Evolutionary conservation across 192 early-diverging fungal species (phyloP).

Genomic region (Gorgonomyces haynaldii): DNA sequence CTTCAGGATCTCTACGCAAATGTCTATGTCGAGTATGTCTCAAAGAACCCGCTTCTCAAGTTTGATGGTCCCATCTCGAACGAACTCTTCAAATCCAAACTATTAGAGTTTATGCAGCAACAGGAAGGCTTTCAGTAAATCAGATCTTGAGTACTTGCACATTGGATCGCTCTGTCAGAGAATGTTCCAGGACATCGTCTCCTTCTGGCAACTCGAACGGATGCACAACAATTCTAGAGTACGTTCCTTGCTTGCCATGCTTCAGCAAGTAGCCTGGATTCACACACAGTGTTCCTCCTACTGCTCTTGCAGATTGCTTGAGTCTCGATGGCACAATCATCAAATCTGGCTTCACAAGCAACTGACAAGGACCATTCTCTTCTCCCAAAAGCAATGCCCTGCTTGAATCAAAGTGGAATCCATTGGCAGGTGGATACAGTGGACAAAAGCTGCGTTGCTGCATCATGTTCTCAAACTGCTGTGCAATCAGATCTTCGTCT

Average conservation of each 20-base stretch:
- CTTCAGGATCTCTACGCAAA: not conserved
- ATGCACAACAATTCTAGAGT: constrained; percentile 61
- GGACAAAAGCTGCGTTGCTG: constrained; percentile 80
- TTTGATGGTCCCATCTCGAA: constrained; percentile 35
- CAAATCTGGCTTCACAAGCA: constrained; percentile 68
- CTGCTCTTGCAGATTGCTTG: constrained; percentile 55
- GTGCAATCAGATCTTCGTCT: constrained; percentile 50
- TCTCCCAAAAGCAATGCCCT: constrained; percentile 18
- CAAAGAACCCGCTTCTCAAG: constrained; percentile 71
- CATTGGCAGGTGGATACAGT: constrained; percentile 52
- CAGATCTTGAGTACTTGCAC: not conserved
- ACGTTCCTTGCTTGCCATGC: constrained; percentile 66
- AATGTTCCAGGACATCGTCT: not conserved
- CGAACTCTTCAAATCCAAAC: constrained; percentile 25
- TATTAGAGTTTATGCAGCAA: constrained; percentile 25
- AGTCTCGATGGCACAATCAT: constrained; percentile 66
- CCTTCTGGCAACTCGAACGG: constrained; percentile 37
- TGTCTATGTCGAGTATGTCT: constrained; percentile 87
- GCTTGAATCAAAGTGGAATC: constrained; percentile 22
- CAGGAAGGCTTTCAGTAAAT: too few species aligned
- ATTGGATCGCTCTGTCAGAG: not conserved
- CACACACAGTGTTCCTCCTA: constrained; percentile 66
- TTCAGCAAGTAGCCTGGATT: constrained; percentile 75
- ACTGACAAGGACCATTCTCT: constrained; percentile 21
- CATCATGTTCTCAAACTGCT: constrained; percentile 64